Evolutionary conservation across 495 filamentous ascomycete species (phyloP).

Genomic region (Penicillium samsonianum): DNA sequence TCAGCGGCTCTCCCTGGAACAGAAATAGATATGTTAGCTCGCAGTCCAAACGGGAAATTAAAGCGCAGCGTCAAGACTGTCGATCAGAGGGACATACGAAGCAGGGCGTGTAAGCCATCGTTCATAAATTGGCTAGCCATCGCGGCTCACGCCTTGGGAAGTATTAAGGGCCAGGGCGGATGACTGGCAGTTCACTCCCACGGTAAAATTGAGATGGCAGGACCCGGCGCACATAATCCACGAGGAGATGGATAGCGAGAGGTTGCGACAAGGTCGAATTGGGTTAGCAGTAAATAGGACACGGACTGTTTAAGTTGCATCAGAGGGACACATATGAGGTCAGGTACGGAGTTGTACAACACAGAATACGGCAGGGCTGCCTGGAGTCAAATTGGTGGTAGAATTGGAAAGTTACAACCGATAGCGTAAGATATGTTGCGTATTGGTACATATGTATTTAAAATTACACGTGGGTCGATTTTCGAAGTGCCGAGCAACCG

Average conservation of each 20-base stretch:
- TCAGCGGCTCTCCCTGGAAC: conserved; percentile 36
- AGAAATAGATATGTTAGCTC: conserved; percentile 24
- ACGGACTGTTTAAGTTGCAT: conserved; percentile 24
- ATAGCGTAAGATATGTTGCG: conserved; percentile 4
- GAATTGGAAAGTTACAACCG: background rate
- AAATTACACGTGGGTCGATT: conserved; percentile 25
- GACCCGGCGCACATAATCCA: conserved; percentile 42
- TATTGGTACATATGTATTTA: conserved; percentile 5
- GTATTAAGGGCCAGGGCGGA: conserved; percentile 30
- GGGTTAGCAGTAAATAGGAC: conserved; percentile 9
- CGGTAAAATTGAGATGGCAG: conserved; percentile 31
- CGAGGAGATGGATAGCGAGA: conserved; percentile 9
- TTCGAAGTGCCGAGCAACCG: conserved; percentile 18
- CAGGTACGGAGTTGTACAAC: conserved; percentile 14
- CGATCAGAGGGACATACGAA: conserved; percentile 36
- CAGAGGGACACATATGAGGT: conserved; percentile 22
- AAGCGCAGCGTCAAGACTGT: background rate
- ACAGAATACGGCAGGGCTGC: conserved; percentile 8
- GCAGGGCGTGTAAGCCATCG: conserved; percentile 40
- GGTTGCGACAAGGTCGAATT: conserved; percentile 8
- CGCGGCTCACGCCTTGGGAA: conserved; percentile 25
- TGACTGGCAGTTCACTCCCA: conserved; percentile 36
- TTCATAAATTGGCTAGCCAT: conserved; percentile 46
- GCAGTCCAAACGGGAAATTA: background rate
- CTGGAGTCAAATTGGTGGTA: background rate